phyloP scores from a whole-genome alignment of 495 filamentous ascomycete genomes.

The Neurospora sp. region DNA sequence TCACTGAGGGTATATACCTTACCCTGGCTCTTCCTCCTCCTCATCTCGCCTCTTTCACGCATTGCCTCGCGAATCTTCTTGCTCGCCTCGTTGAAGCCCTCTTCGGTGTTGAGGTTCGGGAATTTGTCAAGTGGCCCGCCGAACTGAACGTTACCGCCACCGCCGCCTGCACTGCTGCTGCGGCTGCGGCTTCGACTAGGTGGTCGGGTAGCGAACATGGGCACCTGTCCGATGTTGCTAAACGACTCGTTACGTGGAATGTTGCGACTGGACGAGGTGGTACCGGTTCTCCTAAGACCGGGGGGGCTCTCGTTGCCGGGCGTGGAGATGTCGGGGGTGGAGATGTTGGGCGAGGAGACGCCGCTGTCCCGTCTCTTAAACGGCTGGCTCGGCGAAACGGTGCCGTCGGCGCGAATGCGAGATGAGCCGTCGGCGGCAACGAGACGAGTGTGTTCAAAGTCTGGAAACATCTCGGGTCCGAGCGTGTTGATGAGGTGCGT shows the following conservation, averaged over 20 bases:
- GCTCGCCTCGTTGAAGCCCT: slow-evolving; percentile 71
- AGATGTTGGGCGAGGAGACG: slow-evolving; percentile 8
- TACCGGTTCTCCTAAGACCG: slow-evolving; percentile 23
- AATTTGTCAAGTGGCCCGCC: slow-evolving; percentile 43
- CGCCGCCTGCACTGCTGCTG: slow-evolving; percentile 59
- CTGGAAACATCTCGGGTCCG: slow-evolving; percentile 91
- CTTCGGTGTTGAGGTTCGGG: slow-evolving; percentile 61
- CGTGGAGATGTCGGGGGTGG: neutral
- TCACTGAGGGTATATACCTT: neutral
- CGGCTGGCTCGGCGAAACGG: slow-evolving; percentile 6
- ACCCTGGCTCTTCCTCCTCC: slow-evolving; percentile 55
- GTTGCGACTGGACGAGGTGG: slow-evolving; percentile 34
- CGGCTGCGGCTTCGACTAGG: slow-evolving; percentile 59
- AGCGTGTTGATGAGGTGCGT: slow-evolving; percentile 89
- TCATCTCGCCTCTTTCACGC: slow-evolving; percentile 67
- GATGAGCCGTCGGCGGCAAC: slow-evolving; percentile 40
- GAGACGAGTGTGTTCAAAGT: slow-evolving; percentile 80
- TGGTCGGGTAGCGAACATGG: slow-evolving; percentile 81
- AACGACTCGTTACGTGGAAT: slow-evolving; percentile 90
- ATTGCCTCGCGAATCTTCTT: slow-evolving; percentile 80
- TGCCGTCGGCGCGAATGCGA: slow-evolving; percentile 7
- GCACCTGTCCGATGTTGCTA: slow-evolving; percentile 72
- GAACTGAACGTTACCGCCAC: slow-evolving; percentile 28
- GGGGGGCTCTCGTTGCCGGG: slow-evolving; percentile 15
- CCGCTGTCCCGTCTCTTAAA: slow-evolving; percentile 17